Conservation (phyloP, 306 rosid genomes). For the Echinosophora koreensis region DNA sequence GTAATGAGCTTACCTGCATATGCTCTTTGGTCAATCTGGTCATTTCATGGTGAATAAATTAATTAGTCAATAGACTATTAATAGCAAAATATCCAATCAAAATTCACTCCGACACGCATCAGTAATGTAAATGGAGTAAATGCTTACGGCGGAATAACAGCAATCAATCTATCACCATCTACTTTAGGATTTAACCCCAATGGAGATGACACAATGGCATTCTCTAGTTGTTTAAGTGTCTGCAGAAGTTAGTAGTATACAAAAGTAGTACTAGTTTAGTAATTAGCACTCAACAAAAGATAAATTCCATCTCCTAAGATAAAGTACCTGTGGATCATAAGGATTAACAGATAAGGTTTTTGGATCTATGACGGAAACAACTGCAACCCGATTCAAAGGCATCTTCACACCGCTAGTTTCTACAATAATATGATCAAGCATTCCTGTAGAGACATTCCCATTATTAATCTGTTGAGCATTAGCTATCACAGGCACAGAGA, state of each 20-base stretch:
- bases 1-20: constrained; percentile 66
- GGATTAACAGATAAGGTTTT: constrained; percentile 89
- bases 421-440: constrained; percentile 95
- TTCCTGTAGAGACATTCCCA: constrained; percentile 64
- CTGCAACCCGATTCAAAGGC: constrained; percentile 82
- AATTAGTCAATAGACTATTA: constrained; percentile 44
- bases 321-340: constrained; percentile 78
- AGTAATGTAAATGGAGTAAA: constrained; percentile 29
- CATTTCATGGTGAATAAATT: constrained; percentile 40
- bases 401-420: constrained; percentile 84
- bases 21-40: constrained; percentile 95
- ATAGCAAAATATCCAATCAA: constrained; percentile 37
- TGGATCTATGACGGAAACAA: constrained; percentile 84
- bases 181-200: constrained; percentile 83
- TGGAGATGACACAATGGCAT: constrained; percentile 85
- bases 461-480: constrained; percentile 4
- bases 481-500: constrained; percentile 4
- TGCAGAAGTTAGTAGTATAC: constrained; percentile 50
- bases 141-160: constrained; percentile 93
- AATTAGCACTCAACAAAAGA: constrained; percentile 11
- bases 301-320: constrained; percentile 10
- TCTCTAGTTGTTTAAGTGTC: constrained; percentile 80
- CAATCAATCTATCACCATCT: constrained; percentile 92
- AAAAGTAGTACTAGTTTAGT: constrained; percentile 38
- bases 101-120: constrained; percentile 25